phyloP scores from a whole-genome alignment of 139 green algal species.

The Haematococcus lacustris region DNA sequence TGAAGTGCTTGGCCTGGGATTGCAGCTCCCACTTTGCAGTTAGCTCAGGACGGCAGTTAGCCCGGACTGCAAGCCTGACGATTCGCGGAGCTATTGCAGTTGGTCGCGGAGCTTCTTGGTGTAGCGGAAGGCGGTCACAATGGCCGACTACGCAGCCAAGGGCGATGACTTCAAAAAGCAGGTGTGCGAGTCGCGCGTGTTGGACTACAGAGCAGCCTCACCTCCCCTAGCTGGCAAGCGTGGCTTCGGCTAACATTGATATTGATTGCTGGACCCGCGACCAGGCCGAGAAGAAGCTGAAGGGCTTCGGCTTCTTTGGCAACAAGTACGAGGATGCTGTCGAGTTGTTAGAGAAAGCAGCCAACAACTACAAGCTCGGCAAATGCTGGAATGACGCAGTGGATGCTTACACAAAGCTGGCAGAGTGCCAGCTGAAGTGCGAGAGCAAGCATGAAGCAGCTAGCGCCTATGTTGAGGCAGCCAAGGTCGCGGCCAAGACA shows the following conservation, averaged over 20 bases:
- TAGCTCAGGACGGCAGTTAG: no score
- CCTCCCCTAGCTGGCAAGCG: neutral
- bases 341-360: constrained; percentile 86
- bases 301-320: constrained; percentile 69
- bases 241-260: neutral
- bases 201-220: neutral
- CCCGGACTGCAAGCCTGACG: no score
- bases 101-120: no score
- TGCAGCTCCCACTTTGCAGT: no score
- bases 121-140: no score
- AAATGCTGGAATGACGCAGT: constrained; percentile 73
- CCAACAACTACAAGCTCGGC: constrained; percentile 91
- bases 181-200: constrained; percentile 42
- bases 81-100: no score
- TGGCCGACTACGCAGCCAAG: no score
- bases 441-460: constrained; percentile 87
- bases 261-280: constrained; percentile 7
- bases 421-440: constrained; percentile 75
- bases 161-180: constrained; percentile 45
- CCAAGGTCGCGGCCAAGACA: constrained; percentile 72
- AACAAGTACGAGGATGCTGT: constrained; percentile 85
- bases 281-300: constrained; percentile 88
- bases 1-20: no score
- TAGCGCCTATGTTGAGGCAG: constrained; percentile 74
- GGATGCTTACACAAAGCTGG: constrained; percentile 71